Evolutionary conservation across 192 early-diverging fungal genomes (phyloP).

Genomic region (Backusella australiensis): DNA sequence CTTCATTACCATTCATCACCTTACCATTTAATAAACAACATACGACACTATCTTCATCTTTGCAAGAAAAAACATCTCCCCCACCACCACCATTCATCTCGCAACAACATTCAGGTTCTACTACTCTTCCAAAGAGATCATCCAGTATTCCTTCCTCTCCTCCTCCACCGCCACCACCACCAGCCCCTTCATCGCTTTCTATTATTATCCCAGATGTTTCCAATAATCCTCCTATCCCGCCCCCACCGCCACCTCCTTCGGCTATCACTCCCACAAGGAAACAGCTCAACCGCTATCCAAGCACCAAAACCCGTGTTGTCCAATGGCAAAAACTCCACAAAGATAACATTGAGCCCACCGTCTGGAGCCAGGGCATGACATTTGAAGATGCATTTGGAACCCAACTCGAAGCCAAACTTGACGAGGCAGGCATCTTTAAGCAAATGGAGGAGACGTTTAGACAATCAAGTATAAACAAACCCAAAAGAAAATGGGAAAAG

Average conservation of each 20-base stretch:
- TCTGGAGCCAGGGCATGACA: conserved; percentile 13
- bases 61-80: not conserved
- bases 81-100: not conserved
- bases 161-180: conserved; percentile 7
- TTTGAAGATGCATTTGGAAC: not conserved
- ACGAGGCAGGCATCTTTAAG: conserved; percentile 24
- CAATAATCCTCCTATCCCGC: not conserved
- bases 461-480: not conserved
- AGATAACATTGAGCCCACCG: conserved; percentile 20
- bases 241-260: not conserved
- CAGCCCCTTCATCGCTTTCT: conserved; percentile 22
- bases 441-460: conserved; percentile 25
- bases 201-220: not conserved
- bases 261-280: conserved; percentile 23
- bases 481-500: not conserved
- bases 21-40: not conserved
- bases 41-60: conserved; percentile 8
- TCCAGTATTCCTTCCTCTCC: not conserved
- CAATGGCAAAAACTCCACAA: conserved; percentile 34
- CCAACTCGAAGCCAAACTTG: conserved; percentile 8
- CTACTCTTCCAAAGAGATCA: not conserved
- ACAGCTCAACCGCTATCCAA: conserved; percentile 20
- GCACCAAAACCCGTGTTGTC: conserved; percentile 22
- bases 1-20: not conserved
- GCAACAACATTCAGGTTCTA: not conserved